These are phyloP conservation scores for Sugiyamaella xylanicola DNA, from an alignment of 1,139 yeast genomes.

Conservation along the genomic window DNA sequence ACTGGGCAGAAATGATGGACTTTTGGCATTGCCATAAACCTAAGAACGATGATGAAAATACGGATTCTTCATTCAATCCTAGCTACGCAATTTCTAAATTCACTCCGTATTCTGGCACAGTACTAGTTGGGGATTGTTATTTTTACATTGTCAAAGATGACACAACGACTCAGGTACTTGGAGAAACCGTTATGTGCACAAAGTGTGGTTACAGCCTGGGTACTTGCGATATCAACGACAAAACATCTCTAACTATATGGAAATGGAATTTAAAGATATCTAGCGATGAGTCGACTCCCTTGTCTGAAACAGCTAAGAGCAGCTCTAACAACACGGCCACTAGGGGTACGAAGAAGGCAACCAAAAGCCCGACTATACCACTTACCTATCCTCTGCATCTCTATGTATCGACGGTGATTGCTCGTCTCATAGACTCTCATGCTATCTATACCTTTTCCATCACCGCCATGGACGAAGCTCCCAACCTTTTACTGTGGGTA, in stretches of 20 bases:
- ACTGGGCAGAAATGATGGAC: constrained; percentile 96
- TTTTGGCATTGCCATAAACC: constrained; percentile 99
- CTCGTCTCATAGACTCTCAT: constrained; percentile 41
- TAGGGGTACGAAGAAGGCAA: neutral
- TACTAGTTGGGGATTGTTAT: constrained; percentile 63
- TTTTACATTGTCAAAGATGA: constrained; percentile 47
- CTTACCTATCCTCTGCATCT: constrained; percentile 28
- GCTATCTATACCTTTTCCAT: constrained; percentile 41
- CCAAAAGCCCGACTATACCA: constrained; percentile 18
- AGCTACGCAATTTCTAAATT: constrained; percentile 43
- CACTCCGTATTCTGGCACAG: constrained; percentile 49
- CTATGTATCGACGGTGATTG: constrained; percentile 34
- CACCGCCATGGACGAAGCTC: constrained; percentile 25
- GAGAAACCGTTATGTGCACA: constrained; percentile 21
- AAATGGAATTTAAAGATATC: constrained; percentile 58
- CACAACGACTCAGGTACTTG: constrained; percentile 20
- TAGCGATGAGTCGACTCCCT: too few species aligned
- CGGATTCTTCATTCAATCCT: constrained; percentile 25
- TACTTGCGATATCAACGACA: constrained; percentile 20
- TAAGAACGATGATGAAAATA: constrained; percentile 39
- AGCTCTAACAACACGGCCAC: too few species aligned
- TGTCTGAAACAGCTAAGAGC: too few species aligned
- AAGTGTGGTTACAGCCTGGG: constrained; percentile 29
- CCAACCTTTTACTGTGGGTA: constrained; percentile 52
- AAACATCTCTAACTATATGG: constrained; percentile 46